phyloP scores from a whole-genome alignment of 768 basidiomycete genomes.

The Dentipellis fragilis region DNA sequence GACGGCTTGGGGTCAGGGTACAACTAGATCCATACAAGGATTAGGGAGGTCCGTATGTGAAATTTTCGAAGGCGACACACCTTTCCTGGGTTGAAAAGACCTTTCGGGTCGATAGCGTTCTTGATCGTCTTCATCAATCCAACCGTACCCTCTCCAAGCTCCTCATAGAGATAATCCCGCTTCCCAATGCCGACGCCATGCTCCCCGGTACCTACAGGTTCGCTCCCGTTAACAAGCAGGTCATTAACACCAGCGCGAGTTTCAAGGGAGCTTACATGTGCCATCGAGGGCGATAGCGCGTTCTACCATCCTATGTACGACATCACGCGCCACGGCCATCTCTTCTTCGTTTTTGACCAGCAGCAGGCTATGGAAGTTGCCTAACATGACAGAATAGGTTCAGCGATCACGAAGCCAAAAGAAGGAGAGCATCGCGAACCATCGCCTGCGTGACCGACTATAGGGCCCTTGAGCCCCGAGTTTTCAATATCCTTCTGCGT shows the following conservation, averaged over 20 bases:
- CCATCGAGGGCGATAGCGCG: constrained; percentile 65
- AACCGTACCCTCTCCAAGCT: constrained; percentile 77
- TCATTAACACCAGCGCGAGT: background rate
- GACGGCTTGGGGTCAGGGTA: no score
- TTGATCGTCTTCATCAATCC: constrained; percentile 80
- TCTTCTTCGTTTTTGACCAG: constrained; percentile 28
- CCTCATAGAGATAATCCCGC: constrained; percentile 67
- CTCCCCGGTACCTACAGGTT: constrained; percentile 55
- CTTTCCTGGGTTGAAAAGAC: constrained; percentile 82
- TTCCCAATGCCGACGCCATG: constrained; percentile 88
- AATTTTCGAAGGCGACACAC: constrained; percentile 21
- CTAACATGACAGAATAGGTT: constrained; percentile 13
- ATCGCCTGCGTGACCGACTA: constrained; percentile 75
- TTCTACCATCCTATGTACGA: constrained; percentile 52
- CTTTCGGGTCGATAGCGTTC: constrained; percentile 58
- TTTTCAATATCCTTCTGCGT: constrained; percentile 61
- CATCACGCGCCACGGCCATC: constrained; percentile 20
- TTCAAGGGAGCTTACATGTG: constrained; percentile 38
- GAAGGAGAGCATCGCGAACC: constrained; percentile 26
- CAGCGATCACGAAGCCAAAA: background rate
- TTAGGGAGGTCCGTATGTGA: no score
- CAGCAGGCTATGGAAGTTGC: constrained; percentile 33
- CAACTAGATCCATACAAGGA: no score
- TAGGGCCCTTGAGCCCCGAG: constrained; percentile 46
- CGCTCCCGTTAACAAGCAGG: background rate